Evolutionary conservation across 768 basidiomycete species (phyloP), one percentile per base, ranked within the genome.

Genomic region (Serendipita sp.): DNA sequence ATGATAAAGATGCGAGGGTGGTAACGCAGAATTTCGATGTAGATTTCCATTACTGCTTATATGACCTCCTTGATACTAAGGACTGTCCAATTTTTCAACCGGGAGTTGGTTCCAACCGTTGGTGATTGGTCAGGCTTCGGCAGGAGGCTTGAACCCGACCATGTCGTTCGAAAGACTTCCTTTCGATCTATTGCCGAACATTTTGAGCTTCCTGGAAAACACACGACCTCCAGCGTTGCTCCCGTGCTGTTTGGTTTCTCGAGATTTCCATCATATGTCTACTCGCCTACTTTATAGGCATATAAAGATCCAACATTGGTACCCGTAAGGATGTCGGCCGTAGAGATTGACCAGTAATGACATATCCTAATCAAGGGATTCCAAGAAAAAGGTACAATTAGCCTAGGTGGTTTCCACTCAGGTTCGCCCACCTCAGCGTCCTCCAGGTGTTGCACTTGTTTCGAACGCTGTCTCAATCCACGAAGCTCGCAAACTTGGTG

Each of bases 231-330:
- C 34, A 38, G 34, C 34, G 14, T 38, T 38, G 14, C 34, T 76
- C 76, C 3, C 62, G 0, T 67, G 77, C 3, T 85, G 82, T 68
- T 77, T 82, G 3, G 84, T 89, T 22, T 82, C 78, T 70, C 78
- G 75, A 53, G 62, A 72, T 0, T 87, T 89, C 67, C 72, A 80
- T 64, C 45, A 64, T 1, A 82, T 82, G 65, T 77, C 82, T 0
- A 70, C 74, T 2, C 74, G 77, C 9, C 65, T 71, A 30, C 74
- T 90, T 24, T 91, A 90, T 66, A 73, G 77, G 26, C 74, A 76
- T 13, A 75, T 83, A 17, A 77, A 74, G 45, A 81, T 90, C 48
- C 84, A 82, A 71, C 77, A 86, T 16, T 88, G 86, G 88, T 81
- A 58, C 7, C 22, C 53, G 53, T 58, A 31, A 13, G 53, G 17